A percentile compares a stretch with the other conserved stretches of the same genome.
Conservation (phyloP, 306 rosid genomes). For the Fragaria ananassa region DNA sequence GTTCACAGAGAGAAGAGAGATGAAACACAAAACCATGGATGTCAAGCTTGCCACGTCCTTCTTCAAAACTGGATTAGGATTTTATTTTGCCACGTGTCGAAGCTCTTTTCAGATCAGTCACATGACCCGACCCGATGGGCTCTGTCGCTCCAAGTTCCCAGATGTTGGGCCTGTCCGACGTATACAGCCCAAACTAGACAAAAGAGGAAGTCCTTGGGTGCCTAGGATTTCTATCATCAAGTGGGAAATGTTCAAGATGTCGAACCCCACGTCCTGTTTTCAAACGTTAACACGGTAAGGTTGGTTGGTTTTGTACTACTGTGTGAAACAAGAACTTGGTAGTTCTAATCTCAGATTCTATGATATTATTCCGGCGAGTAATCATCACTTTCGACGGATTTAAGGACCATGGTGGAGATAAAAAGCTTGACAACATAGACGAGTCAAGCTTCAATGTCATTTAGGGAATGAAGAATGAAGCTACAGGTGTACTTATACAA, state of each 20-base stretch:
- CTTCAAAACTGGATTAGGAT: constrained; percentile 31
- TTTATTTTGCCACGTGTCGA: constrained; percentile 32
- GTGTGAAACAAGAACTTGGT: background rate
- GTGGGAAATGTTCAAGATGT: no score
- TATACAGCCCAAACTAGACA: no score
- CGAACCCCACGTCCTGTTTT: no score
- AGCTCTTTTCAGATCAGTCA: background rate
- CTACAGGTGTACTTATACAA: background rate
- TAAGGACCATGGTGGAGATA: background rate
- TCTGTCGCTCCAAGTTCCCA: background rate
- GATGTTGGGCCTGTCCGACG: background rate
- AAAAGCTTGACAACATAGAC: background rate
- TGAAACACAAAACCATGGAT: constrained; percentile 16
- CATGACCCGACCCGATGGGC: background rate
- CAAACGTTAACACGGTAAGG: no score
- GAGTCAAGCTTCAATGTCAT: background rate
- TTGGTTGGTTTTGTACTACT: no score
- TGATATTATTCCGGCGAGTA: background rate
- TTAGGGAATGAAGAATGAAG: background rate
- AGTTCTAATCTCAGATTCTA: background rate
- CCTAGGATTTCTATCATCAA: no score
- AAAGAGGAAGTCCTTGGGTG: no score
- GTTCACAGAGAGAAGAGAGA: background rate
- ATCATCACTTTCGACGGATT: background rate
- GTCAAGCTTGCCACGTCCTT: constrained; percentile 46